Conservation (phyloP, 1,139 yeast genomes). For the Nakaseomyces uthaithaninus region DNA sequence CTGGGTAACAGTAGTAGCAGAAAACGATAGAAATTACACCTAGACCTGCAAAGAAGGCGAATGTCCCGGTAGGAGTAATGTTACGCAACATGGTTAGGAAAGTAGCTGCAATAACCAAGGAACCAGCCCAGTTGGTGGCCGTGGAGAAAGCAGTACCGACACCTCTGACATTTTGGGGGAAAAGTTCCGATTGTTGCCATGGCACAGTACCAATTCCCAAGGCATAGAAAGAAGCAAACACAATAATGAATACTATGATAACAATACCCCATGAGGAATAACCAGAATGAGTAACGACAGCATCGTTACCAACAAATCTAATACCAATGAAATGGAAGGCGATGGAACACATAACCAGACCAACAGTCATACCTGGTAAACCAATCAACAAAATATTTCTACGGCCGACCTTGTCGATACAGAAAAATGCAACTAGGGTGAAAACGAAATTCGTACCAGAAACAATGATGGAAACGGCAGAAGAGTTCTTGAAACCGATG, state of each 20-base stretch:
- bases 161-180: constrained; percentile 89
- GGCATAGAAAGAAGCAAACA: constrained; percentile 83
- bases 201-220: constrained; percentile 95
- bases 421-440: constrained; percentile 71
- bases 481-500: constrained; percentile 76
- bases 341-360: constrained; percentile 72
- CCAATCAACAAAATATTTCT: constrained; percentile 67
- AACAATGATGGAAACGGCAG: constrained; percentile 87
- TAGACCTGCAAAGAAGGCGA: constrained; percentile 78
- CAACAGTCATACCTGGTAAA: constrained; percentile 68
- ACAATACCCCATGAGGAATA: constrained; percentile 81
- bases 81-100: constrained; percentile 88
- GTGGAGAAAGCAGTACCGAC: constrained; percentile 87
- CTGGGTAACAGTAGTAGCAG: constrained; percentile 82
- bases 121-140: constrained; percentile 95
- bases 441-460: constrained; percentile 89
- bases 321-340: constrained; percentile 79
- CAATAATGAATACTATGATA: constrained; percentile 74
- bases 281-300: constrained; percentile 37
- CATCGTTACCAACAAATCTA: constrained; percentile 43
- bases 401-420: constrained; percentile 81
- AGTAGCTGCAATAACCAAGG: constrained; percentile 81
- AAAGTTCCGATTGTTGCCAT: constrained; percentile 94
- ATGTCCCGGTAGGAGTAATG: constrained; percentile 92
- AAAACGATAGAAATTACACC: constrained; percentile 63